Percentiles rank a stretch among this genome's conserved stretches.
These are phyloP conservation scores for Nannochloropsis granulata DNA, from an alignment of 108 stramenopile species.

Conservation along the genomic window DNA sequence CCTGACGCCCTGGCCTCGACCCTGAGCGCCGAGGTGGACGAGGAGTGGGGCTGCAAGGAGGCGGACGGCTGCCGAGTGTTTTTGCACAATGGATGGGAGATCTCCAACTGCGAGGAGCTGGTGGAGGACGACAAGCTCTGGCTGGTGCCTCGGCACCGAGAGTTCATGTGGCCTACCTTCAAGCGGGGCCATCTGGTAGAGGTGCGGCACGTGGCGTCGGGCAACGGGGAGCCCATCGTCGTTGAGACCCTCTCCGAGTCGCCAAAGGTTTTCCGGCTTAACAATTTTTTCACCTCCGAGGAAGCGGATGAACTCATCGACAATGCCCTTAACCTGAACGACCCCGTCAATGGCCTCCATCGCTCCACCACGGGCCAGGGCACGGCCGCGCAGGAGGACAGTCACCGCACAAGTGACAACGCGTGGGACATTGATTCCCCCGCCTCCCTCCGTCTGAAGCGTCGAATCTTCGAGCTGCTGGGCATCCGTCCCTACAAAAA, in stretches of 20 bases:
- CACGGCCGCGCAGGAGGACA: not conserved
- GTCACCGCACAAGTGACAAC: slow-evolving; percentile 20
- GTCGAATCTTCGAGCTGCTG: slow-evolving; percentile 17
- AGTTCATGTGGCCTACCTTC: not conserved
- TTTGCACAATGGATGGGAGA: not conserved
- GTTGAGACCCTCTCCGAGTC: slow-evolving; percentile 30
- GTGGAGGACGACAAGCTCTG: not conserved
- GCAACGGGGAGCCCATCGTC: slow-evolving; percentile 17
- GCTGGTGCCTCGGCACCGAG: not conserved
- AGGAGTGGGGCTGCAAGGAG: not conserved
- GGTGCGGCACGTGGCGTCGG: not conserved
- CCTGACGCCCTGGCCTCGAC: not conserved
- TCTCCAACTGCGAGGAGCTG: not conserved
- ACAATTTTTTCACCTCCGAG: slow-evolving; percentile 32
- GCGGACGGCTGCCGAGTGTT: not conserved
- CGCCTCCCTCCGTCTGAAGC: slow-evolving; percentile 6
- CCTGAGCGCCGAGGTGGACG: not conserved
- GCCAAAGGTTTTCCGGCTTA: slow-evolving; percentile 22
- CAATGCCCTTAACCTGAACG: slow-evolving; percentile 19
- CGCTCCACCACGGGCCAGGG: not conserved
- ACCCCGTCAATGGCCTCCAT: not conserved
- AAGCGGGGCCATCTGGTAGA: not conserved
- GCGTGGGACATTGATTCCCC: slow-evolving; percentile 2
- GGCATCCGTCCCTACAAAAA: slow-evolving; percentile 58
- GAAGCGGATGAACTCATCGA: slow-evolving; percentile 33